Evolutionary conservation across 1,139 yeast species (phyloP), one percentile per base, ranked within the genome.

Genomic region (Pichiaceae sp.): DNA sequence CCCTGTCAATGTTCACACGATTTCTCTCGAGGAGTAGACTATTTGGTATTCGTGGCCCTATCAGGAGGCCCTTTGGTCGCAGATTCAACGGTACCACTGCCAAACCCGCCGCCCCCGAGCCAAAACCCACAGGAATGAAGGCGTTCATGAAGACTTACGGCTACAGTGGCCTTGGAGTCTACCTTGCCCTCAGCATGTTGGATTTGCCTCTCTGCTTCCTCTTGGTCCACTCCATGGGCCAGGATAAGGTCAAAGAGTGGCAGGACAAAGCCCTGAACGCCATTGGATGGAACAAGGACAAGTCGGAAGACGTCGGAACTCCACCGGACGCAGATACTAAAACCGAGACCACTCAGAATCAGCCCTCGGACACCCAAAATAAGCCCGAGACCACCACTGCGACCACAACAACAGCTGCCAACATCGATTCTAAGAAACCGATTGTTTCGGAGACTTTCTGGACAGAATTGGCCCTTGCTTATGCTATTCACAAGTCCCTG

Each of bases 401-500:
- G 7, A 14, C 14, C n/a, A 12, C 8, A 8, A 12, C 8, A 8
- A 5, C n/a, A 7, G 8, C 27, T 8, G 18, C 17, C 11, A 54
- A 38, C 7, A 32, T 37, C 6, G 47, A 37, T 5, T 35, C 41
- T 5, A 43, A 41, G 12, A 21, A 21, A 7, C 11, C 24, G 7
- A 7, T 25, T 15, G n/a, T 12, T 6, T 52, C 52, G 45, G 47
- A 53, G 2, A 64, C 74, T 4, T 49, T 82, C 23, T 59, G 74
- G 54, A 75, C 87, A 0, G 96, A 91, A 57, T 76, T 86, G 49
- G 79, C 86, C 16, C 71, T 93, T 45, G 98, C 98, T 0, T 91
- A 91, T 57, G 96, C 96, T 4, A 66, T 91, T 37, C 98, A 91
- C 65, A 91, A 93, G 63, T 75, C 93, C 4, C 68, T 89, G 44